Base-by-base conservation (phyloP, 495 filamentous ascomycete species). In the Tirmania nivea region DNA sequence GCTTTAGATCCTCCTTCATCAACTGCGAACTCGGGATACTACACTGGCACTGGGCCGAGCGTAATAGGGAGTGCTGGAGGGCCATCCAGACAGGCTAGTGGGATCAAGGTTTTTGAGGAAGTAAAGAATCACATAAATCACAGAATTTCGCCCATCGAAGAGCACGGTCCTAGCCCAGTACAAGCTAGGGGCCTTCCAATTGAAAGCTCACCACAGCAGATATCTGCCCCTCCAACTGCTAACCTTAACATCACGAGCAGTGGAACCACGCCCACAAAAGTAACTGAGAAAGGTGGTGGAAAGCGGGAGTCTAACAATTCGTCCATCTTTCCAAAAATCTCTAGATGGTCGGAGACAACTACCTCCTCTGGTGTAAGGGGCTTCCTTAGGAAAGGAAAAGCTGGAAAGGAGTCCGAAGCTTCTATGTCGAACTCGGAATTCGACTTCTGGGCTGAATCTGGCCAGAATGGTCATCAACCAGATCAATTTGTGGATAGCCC, bases 341-440 rank as follows among this genome's bases (percentile, higher is more conserved):
- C 92, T 11, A 78, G 90, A 34, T 99, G 90, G 90, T 95, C 89
- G 4, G 88, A 90, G 67, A 95, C 90, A 19, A 96, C 90, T 5
- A 75, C 87, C 20, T 90, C 92, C 2, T 81, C 81, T n/a, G 71
- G 62, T 57, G 19, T 72, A 63, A 42, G 52, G 55, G 56, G 54
- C 48, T 61, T 65, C 53, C 51, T 64, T 37, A 53, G 42, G 36
- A 59, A 53, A 34, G 57, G 57, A 49, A 61, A 57, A 49, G 56
- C 62, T 45, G 52, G 54, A 35, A 31, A 50, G 48, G 21, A 50
- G 16, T 63, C 61, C 12, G 62, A 64, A 17, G 62, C 57, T 36
- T 64, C 62, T 39, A 52, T 58, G 34, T 61, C 58, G 14, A 54
- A 57, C n/a, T 35, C 55, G 14, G 62, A 64, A 36, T 51, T 64